These are phyloP conservation scores for Xylariaceae sp. DNA, from an alignment of 2,329 filamentous ascomycete genomes.

Conservation along the genomic window DNA sequence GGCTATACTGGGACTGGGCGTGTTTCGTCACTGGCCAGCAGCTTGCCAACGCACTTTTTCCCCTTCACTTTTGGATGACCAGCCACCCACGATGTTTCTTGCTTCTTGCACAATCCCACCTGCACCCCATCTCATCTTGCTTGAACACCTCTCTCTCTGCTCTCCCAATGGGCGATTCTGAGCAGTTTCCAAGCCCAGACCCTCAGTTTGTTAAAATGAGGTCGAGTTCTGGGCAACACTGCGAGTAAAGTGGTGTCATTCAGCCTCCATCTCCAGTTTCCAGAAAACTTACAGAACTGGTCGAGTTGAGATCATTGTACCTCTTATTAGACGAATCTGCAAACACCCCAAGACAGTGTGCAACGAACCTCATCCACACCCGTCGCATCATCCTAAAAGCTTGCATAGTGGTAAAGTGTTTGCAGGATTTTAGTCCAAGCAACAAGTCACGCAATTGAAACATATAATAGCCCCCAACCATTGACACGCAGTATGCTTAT, in stretches of 20 bases:
- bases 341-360: too few relatives aligned
- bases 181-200: too few relatives aligned
- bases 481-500: too few relatives aligned
- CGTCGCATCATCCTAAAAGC: too few relatives aligned
- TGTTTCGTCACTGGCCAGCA: slow-evolving; percentile 19
- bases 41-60: slow-evolving; percentile 28
- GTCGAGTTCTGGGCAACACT: not conserved
- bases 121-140: slow-evolving; percentile 12
- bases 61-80: not conserved
- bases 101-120: slow-evolving; percentile 13
- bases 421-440: too few relatives aligned
- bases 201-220: not conserved
- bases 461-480: too few relatives aligned
- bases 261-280: not conserved
- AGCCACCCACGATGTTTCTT: slow-evolving; percentile 7
- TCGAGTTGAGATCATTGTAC: slow-evolving; percentile 4
- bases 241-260: slow-evolving; percentile 5
- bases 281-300: not conserved
- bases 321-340: too few relatives aligned
- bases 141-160: not conserved
- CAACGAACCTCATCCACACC: too few relatives aligned
- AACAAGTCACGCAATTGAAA: too few relatives aligned
- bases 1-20: slow-evolving; percentile 7
- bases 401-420: too few relatives aligned
- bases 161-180: not conserved